Evolutionary conservation across 2,329 filamentous ascomycete species (phyloP).

Genomic region (Cephalotrichum gorgonifer): DNA sequence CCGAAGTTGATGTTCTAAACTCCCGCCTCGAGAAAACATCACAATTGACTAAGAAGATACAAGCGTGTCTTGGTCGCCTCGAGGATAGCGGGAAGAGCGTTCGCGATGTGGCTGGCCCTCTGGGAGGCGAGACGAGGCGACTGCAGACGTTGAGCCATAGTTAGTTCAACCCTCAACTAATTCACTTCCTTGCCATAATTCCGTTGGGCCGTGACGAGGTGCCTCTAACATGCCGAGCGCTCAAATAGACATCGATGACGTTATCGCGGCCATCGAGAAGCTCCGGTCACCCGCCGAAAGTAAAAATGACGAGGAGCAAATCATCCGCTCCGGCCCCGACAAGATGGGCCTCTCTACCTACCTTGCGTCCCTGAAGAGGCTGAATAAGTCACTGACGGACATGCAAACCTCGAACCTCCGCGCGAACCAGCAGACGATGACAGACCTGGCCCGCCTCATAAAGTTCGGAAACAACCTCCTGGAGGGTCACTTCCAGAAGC

Average conservation of each 20-base stretch:
- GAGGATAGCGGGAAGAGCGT: slow-evolving; percentile 86
- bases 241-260: slow-evolving; percentile 67
- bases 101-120: slow-evolving; percentile 81
- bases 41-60: slow-evolving; percentile 89
- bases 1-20: slow-evolving; percentile 61
- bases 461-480: slow-evolving; percentile 73
- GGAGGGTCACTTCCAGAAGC: slow-evolving; percentile 71
- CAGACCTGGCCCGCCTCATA: slow-evolving; percentile 68
- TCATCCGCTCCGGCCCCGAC: slow-evolving; percentile 80
- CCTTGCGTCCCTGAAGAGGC: slow-evolving; percentile 77
- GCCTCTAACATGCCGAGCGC: neutral
- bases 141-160: slow-evolving; percentile 80
- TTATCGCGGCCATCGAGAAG: slow-evolving; percentile 78
- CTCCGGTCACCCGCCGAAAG: slow-evolving; percentile 86
- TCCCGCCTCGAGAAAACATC: slow-evolving; percentile 82
- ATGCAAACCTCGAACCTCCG: slow-evolving; percentile 85
- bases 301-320: slow-evolving; percentile 82
- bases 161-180: slow-evolving; percentile 28
- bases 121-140: slow-evolving; percentile 84
- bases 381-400: slow-evolving; percentile 73
- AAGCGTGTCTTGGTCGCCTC: slow-evolving; percentile 72
- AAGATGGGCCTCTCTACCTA: slow-evolving; percentile 76
- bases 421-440: slow-evolving; percentile 81
- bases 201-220: neutral
- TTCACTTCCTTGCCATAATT: neutral